These are phyloP conservation scores for Madurella mycetomatis DNA, from an alignment of 2,329 filamentous ascomycete genomes.

Conservation along the genomic window DNA sequence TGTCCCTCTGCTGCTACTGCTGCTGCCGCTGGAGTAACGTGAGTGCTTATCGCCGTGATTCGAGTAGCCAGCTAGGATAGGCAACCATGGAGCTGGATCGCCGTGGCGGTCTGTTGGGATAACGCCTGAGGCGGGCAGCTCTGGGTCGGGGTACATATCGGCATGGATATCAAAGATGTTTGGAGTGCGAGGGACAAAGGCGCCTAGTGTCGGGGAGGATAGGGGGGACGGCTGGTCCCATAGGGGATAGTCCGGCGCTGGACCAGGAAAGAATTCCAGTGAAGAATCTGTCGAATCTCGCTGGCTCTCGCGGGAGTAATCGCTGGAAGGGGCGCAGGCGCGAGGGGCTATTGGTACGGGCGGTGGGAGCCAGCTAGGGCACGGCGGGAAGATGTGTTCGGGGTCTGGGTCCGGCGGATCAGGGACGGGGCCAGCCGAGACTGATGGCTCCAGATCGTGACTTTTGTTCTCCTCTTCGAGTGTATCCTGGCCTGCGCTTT, in stretches of 20 bases:
- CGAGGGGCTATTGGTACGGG: not conserved
- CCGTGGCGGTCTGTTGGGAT: too few relatives aligned
- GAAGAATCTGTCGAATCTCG: not conserved
- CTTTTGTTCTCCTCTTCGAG: too few relatives aligned
- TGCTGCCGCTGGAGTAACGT: constrained; percentile 7
- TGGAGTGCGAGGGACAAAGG: not conserved
- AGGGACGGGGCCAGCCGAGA: too few relatives aligned
- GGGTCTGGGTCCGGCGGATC: not conserved
- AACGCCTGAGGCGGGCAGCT: not conserved
- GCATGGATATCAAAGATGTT: not conserved
- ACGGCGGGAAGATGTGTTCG: not conserved
- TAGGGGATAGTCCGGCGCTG: not conserved
- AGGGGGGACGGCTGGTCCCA: constrained; percentile 1
- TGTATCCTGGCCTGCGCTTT: too few relatives aligned
- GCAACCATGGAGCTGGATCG: too few relatives aligned
- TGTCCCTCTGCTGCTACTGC: not conserved
- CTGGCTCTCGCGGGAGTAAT: not conserved
- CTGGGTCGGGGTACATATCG: constrained; percentile 1
- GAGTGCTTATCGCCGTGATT: constrained; percentile 1
- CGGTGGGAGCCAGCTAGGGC: constrained; percentile 5
- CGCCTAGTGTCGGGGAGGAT: not conserved
- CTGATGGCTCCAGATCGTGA: too few relatives aligned
- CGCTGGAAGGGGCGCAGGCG: not conserved
- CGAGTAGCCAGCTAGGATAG: not conserved
- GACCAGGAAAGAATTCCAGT: not conserved